phyloP scores from a whole-genome alignment of 2,329 filamentous ascomycete species.

The Epichloe aotearoae region DNA sequence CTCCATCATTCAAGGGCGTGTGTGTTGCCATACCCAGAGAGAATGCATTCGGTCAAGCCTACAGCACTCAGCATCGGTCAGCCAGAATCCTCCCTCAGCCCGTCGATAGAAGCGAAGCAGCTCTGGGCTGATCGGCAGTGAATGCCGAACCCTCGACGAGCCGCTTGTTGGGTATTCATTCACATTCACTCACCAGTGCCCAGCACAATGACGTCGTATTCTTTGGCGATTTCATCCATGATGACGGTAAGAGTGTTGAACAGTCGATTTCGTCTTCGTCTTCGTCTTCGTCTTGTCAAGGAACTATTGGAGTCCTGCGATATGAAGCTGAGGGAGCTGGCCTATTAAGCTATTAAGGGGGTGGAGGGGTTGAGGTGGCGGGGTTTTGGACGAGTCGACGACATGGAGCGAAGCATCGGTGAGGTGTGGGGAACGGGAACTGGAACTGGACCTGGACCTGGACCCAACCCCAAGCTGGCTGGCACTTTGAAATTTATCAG shows the following conservation, averaged over 20 bases:
- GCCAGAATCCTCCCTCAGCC: conserved; percentile 2
- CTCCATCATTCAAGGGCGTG: neutral
- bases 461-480: no score
- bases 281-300: neutral
- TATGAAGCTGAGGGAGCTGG: conserved; percentile 4
- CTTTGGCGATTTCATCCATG: conserved; percentile 97
- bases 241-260: conserved; percentile 14
- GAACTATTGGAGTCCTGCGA: neutral
- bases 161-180: neutral
- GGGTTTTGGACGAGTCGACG: conserved; percentile 10
- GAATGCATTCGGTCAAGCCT: conserved; percentile 98
- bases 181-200: conserved; percentile 68
- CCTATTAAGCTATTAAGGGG: neutral
- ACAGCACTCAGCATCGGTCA: conserved; percentile 11
- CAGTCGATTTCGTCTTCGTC: neutral
- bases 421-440: conserved; percentile 13
- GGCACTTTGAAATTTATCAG: no score
- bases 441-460: no score
- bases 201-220: conserved; percentile 97
- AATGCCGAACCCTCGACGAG: neutral
- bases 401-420: conserved; percentile 10
- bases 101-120: neutral
- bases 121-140: neutral
- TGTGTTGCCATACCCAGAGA: conserved; percentile 65
- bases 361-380: conserved; percentile 16